Conservation (phyloP, 208 protist genomes). For the Wallacemonas sp. region DNA sequence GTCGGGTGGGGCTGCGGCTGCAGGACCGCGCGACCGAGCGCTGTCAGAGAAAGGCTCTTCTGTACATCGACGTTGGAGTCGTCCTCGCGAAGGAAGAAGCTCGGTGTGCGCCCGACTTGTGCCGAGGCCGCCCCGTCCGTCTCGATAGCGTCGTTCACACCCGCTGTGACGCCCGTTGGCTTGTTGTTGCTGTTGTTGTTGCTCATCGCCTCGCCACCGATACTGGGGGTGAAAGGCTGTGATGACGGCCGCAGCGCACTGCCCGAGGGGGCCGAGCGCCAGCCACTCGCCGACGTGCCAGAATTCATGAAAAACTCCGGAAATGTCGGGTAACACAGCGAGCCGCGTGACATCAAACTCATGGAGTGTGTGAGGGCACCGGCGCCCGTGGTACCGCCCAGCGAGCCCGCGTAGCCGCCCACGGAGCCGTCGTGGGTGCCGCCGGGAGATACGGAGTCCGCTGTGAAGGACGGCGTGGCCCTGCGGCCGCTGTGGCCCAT, state of each 20-base stretch:
- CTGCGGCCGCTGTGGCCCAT: not conserved
- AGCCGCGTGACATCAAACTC: conserved; percentile 5
- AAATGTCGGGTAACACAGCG: not conserved
- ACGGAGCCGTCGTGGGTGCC: too few relatives aligned
- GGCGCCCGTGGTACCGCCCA: not conserved
- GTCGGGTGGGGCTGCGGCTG: not conserved
- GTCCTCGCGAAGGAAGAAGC: not conserved
- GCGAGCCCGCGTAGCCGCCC: not conserved
- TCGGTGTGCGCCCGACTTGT: not conserved
- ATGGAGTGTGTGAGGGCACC: conserved; percentile 1
- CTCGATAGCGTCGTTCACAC: too few relatives aligned
- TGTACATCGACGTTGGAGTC: not conserved
- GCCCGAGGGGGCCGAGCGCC: not conserved
- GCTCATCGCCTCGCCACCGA: not conserved
- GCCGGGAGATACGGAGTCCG: too few relatives aligned
- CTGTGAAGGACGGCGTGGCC: not conserved
- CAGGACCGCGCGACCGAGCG: conserved; percentile 1
- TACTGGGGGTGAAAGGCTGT: not conserved
- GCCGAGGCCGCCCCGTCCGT: too few relatives aligned
- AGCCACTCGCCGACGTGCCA: not conserved
- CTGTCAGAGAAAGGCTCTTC: conserved; percentile 1
- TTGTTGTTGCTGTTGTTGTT: not conserved
- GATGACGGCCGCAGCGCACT: not conserved
- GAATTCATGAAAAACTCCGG: not conserved
- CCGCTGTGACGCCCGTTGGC: too few relatives aligned